Percentiles rank a stretch among this genome's conserved stretches.
These are phyloP conservation scores for Chrysopogon serrulatus DNA, from an alignment of 176 grass and related monocot species.

Conservation along the genomic window DNA sequence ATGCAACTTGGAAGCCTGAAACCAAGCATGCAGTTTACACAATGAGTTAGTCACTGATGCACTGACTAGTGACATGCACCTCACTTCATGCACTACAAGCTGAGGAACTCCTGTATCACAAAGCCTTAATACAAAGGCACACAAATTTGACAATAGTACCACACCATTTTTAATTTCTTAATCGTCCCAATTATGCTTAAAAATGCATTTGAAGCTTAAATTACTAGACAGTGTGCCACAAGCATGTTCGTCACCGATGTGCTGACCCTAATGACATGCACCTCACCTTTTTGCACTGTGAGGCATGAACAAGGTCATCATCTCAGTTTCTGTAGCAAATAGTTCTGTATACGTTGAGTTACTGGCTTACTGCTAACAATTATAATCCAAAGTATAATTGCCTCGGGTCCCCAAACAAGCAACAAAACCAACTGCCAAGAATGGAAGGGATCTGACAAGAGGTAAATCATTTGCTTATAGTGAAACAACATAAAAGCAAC, in stretches of 20 bases:
- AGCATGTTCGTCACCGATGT: not conserved
- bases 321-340: constrained; percentile 4
- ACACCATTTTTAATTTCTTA: not conserved
- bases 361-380: not conserved
- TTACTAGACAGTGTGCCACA: not conserved
- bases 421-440: too few relatives aligned
- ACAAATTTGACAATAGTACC: not conserved
- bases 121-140: not conserved
- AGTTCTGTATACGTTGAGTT: not conserved
- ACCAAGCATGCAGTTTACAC: not conserved
- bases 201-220: not conserved
- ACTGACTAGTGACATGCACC: not conserved
- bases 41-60: not conserved
- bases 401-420: too few relatives aligned
- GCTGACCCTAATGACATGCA: not conserved
- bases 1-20: not conserved
- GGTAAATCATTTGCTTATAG: not conserved
- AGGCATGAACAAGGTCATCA: not conserved
- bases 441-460: not conserved
- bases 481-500: not conserved
- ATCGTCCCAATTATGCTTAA: not conserved
- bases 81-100: not conserved
- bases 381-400: not conserved
- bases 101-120: not conserved
- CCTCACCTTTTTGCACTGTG: not conserved